These are phyloP conservation scores for Dissophora ornata DNA, from an alignment of 192 early-diverging fungal species.

Conservation along the genomic window DNA sequence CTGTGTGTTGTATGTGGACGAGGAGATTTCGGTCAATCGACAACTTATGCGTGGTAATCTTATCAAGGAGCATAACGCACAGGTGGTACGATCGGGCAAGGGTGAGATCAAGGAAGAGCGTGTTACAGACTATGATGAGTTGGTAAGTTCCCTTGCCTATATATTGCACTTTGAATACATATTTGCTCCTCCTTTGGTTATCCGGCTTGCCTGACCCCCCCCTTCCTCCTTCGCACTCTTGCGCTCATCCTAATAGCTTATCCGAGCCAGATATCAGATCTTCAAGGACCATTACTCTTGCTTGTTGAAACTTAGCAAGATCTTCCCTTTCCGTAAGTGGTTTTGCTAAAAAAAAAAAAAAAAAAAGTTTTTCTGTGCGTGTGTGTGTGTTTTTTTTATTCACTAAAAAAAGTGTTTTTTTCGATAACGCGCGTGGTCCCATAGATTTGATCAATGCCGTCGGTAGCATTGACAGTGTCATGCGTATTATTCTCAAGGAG, in stretches of 20 bases:
- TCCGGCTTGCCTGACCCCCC: too few relatives aligned
- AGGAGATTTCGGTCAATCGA: conserved; percentile 65
- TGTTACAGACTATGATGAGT: conserved; percentile 66
- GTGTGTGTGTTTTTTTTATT: too few relatives aligned
- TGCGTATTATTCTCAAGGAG: conserved; percentile 67
- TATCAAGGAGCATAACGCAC: conserved; percentile 63
- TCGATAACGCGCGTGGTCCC: too few relatives aligned
- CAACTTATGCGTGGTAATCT: conserved; percentile 60
- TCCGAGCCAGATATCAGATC: conserved; percentile 65
- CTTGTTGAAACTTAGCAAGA: conserved; percentile 62
- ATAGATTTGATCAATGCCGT: conserved; percentile 69
- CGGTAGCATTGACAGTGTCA: conserved; percentile 66
- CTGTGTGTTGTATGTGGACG: conserved; percentile 67
- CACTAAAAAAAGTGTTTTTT: too few relatives aligned
- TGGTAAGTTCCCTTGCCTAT: conserved; percentile 34
- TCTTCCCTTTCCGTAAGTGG: conserved; percentile 70
- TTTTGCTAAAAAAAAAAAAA: too few relatives aligned
- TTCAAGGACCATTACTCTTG: conserved; percentile 70
- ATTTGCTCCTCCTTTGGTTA: neutral
- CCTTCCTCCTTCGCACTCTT: too few relatives aligned
- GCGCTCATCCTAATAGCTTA: conserved; percentile 38
- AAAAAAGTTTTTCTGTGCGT: too few relatives aligned
- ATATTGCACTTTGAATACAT: neutral
- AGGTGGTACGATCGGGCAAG: conserved; percentile 61
- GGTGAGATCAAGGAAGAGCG: conserved; percentile 66